phyloP scores from a whole-genome alignment of 805 yeast genomes.

The Barnettozyma sp. region DNA sequence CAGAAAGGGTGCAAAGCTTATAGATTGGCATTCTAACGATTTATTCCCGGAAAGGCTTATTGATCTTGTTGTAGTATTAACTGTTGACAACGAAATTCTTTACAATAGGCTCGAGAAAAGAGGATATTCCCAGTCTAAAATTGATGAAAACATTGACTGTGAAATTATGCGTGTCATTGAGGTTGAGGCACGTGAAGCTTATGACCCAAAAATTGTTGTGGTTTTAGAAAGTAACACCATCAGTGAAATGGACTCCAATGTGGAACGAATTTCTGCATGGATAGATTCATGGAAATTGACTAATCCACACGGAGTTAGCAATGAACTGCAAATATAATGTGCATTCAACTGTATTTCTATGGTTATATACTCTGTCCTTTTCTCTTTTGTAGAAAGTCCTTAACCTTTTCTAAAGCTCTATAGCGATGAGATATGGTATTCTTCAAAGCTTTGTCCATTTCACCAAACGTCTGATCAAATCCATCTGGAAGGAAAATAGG shows the following conservation, averaged over 20 bases:
- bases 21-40: slow-evolving; percentile 98
- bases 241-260: slow-evolving; percentile 78
- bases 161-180: slow-evolving; percentile 92
- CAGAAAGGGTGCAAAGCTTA: slow-evolving; percentile 77
- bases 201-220: slow-evolving; percentile 73
- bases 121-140: slow-evolving; percentile 72
- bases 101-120: slow-evolving; percentile 72
- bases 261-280: slow-evolving; percentile 73
- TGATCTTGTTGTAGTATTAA: slow-evolving; percentile 84
- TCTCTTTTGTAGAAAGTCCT: slow-evolving; percentile 39
- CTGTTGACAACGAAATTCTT: slow-evolving; percentile 65
- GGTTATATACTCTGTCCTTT: no score
- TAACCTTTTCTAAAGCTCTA: slow-evolving; percentile 70
- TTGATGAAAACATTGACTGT: slow-evolving; percentile 89
- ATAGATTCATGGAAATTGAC: slow-evolving; percentile 64
- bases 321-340: slow-evolving; percentile 27
- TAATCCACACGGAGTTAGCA: slow-evolving; percentile 53
- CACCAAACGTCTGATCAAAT: slow-evolving; percentile 73
- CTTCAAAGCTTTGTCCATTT: slow-evolving; percentile 70
- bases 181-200: slow-evolving; percentile 81
- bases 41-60: slow-evolving; percentile 88
- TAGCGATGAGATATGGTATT: slow-evolving; percentile 84
- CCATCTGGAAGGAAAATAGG: slow-evolving; percentile 83
- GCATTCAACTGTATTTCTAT: slow-evolving; percentile 10
- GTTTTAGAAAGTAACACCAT: slow-evolving; percentile 66